Conservation (phyloP, 179 eudicot species). For the Silene noctiflora region DNA sequence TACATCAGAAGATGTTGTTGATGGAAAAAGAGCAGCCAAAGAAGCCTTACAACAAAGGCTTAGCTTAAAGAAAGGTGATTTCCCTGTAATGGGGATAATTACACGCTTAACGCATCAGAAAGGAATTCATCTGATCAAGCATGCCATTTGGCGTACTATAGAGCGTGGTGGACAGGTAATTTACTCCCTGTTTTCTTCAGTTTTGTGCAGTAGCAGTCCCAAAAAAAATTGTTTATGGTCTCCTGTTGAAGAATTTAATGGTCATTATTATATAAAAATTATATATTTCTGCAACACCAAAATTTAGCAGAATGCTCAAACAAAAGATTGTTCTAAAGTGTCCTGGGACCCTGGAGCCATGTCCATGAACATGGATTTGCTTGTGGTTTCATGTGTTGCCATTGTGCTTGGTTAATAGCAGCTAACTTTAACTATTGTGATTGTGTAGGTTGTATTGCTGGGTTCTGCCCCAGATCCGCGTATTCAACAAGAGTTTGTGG, state of each 20-base stretch:
- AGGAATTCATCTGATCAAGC: conserved; percentile 97
- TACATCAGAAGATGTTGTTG: conserved; percentile 80
- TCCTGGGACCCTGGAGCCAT: not conserved
- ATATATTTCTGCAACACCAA: not conserved
- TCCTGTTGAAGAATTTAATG: no score
- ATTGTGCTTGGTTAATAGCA: conserved; percentile 5
- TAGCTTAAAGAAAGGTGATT: conserved; percentile 64
- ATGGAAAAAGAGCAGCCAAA: conserved; percentile 92
- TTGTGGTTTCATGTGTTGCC: not conserved
- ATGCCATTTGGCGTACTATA: conserved; percentile 90
- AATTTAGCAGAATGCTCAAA: not conserved
- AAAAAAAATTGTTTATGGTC: no score
- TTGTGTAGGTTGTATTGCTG: conserved; percentile 71
- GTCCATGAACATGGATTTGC: not conserved
- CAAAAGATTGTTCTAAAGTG: not conserved
- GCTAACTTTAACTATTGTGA: conserved; percentile 1
- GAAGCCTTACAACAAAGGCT: conserved; percentile 85
- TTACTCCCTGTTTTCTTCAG: not conserved
- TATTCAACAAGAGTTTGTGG: conserved; percentile 86
- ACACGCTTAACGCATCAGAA: conserved; percentile 97
- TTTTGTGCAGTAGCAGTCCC: not conserved
- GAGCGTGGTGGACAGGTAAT: conserved; percentile 90
- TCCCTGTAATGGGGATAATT: conserved; percentile 79
- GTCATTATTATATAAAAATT: no score
- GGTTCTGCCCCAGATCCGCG: conserved; percentile 98